These are phyloP conservation scores for Acacia concinna DNA, from an alignment of 331 rosid species.

Conservation along the genomic window DNA sequence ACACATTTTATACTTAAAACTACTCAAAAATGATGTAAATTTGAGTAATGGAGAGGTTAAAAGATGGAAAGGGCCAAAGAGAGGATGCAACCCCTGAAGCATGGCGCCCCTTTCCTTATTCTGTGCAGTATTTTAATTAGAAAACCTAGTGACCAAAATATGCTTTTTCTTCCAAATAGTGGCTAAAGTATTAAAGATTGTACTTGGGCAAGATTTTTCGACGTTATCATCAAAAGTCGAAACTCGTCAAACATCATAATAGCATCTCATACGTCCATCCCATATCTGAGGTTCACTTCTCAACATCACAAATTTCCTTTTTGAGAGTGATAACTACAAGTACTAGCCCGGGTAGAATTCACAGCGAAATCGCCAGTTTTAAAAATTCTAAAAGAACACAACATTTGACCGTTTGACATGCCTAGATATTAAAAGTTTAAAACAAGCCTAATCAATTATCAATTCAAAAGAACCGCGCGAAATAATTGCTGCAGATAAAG, in stretches of 20 bases:
- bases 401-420: neutral
- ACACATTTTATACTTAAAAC: no score
- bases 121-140: neutral
- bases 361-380: neutral
- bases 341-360: no score
- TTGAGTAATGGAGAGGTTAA: no score
- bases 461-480: neutral
- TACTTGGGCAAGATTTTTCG: neutral
- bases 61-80: no score
- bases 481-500: no score
- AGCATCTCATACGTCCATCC: neutral
- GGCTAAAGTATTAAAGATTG: neutral
- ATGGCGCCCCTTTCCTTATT: no score
- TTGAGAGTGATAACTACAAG: neutral
- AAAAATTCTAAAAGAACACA: neutral
- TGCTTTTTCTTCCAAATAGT: no score
- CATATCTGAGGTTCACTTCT: neutral
- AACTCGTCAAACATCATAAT: neutral
- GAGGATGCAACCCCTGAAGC: no score
- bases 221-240: neutral
- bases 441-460: neutral
- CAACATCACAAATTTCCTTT: neutral
- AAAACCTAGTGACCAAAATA: neutral
- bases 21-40: no score
- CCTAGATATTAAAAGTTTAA: neutral